Conservation (phyloP, 73 alveolate genomes). For the Symbiodinium natans region DNA sequence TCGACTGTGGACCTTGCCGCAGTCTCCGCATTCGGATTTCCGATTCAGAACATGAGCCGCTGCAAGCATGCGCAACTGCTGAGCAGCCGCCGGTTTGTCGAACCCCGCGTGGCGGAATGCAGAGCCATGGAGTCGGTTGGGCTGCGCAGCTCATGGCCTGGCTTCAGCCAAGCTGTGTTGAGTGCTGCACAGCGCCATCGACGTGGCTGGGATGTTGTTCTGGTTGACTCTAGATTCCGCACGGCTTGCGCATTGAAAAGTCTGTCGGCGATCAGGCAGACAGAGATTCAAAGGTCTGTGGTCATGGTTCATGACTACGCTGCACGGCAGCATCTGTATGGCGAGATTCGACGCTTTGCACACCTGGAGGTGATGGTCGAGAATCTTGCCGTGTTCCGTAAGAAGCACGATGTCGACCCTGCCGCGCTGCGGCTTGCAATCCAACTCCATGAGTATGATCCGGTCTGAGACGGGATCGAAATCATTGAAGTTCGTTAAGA, state of each 20-base stretch:
- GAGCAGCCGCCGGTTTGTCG: too few species aligned
- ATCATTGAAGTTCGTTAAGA: too few species aligned
- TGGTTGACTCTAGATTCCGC: background rate
- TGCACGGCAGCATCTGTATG: background rate
- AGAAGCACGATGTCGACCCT: background rate
- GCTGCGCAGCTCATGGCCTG: background rate
- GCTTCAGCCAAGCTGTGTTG: background rate
- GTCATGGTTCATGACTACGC: slow-evolving; percentile 1
- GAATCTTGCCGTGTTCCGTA: background rate
- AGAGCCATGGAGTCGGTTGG: background rate
- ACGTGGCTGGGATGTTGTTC: background rate
- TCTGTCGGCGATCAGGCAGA: background rate
- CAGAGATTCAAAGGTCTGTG: background rate
- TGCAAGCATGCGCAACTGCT: too few species aligned
- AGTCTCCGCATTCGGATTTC: background rate
- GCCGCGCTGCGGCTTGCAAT: background rate
- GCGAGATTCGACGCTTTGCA: background rate
- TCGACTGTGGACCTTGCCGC: background rate
- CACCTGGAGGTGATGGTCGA: background rate
- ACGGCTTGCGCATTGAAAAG: background rate
- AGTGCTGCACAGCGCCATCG: background rate
- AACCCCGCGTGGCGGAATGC: too few species aligned
- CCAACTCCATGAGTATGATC: background rate
- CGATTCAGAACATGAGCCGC: background rate
- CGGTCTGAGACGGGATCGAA: background rate